Percentiles rank a stretch among this genome's conserved stretches.
Evolutionary conservation across 1,284 basidiomycete genomes (phyloP).

Genomic region (Ceratobasidium sp.): DNA sequence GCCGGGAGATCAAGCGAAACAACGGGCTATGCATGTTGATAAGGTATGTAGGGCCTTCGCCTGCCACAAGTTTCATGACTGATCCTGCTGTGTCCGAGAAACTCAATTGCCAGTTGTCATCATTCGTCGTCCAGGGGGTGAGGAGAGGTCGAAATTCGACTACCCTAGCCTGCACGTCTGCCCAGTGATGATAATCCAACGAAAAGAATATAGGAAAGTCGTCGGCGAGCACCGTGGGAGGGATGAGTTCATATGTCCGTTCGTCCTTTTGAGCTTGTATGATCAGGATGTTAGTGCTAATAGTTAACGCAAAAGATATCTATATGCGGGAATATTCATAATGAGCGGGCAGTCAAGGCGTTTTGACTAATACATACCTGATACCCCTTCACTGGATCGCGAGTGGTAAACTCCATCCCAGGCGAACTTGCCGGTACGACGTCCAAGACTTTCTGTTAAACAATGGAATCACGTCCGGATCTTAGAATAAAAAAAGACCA

Average conservation of each 20-base stretch:
- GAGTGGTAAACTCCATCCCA: slow-evolving; percentile 30
- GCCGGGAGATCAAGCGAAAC: slow-evolving; percentile 3
- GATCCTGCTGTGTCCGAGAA: not conserved
- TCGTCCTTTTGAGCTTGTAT: not conserved
- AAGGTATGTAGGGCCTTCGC: not conserved
- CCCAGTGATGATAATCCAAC: slow-evolving; percentile 42
- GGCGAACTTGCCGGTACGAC: slow-evolving; percentile 16
- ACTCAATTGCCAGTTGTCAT: slow-evolving; percentile 8
- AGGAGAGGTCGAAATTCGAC: slow-evolving; percentile 29
- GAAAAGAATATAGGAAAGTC: slow-evolving; percentile 34
- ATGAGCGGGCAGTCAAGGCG: not conserved
- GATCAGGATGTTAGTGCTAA: not conserved
- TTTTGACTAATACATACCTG: not conserved
- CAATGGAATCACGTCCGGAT: not conserved
- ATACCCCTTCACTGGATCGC: not conserved
- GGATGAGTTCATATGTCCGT: slow-evolving; percentile 20
- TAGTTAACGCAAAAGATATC: slow-evolving; percentile 8
- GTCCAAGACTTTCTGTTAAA: slow-evolving; percentile 23
- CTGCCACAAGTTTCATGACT: not conserved
- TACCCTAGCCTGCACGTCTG: not conserved
- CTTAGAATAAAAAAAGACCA: slow-evolving; percentile 50
- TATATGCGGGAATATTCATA: not conserved
- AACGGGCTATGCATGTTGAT: not conserved
- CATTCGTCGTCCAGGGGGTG: not conserved
- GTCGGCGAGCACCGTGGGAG: not conserved